phyloP scores from a whole-genome alignment of 345 rosid species.

The Crucihimalaya himalaica region DNA sequence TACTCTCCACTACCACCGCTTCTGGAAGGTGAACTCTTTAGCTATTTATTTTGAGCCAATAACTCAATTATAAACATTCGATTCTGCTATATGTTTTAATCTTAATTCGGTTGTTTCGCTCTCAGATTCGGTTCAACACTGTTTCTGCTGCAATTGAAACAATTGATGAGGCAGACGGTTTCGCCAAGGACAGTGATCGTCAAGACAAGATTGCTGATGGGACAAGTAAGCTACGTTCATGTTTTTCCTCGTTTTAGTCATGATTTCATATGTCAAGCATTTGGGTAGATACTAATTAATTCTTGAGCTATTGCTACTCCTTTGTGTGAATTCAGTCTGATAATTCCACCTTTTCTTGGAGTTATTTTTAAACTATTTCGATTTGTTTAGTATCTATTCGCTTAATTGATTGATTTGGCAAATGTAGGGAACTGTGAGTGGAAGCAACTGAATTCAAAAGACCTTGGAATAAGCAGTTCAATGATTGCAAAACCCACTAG shows the following conservation, averaged over 20 bases:
- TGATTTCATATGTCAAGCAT: neutral
- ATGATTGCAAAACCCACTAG: slow-evolving; percentile 50
- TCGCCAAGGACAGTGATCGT: slow-evolving; percentile 29
- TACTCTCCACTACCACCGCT: slow-evolving; percentile 42
- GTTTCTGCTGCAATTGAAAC: slow-evolving; percentile 48
- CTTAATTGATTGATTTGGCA: slow-evolving; percentile 6
- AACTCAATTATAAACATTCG: neutral
- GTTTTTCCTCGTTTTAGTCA: neutral
- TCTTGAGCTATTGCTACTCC: slow-evolving; percentile 15
- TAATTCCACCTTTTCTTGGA: neutral
- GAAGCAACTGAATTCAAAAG: slow-evolving; percentile 53
- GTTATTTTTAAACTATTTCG: neutral
- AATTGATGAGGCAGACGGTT: slow-evolving; percentile 49
- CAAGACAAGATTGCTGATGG: slow-evolving; percentile 22
- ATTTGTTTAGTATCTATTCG: neutral
- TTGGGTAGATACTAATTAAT: neutral
- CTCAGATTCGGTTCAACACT: slow-evolving; percentile 48
- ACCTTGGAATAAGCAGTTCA: slow-evolving; percentile 56
- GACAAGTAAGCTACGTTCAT: slow-evolving; percentile 30
- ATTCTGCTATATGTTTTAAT: neutral
- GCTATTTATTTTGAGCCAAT: neutral
- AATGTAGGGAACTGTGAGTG: slow-evolving; percentile 42
- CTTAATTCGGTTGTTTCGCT: slow-evolving; percentile 6
- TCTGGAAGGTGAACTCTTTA: slow-evolving; percentile 50
- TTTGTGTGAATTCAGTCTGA: neutral